Evolutionary conservation across 768 basidiomycete species (phyloP), one percentile per base, ranked within the genome.

Genomic region (Hebeloma cylindrosporum): DNA sequence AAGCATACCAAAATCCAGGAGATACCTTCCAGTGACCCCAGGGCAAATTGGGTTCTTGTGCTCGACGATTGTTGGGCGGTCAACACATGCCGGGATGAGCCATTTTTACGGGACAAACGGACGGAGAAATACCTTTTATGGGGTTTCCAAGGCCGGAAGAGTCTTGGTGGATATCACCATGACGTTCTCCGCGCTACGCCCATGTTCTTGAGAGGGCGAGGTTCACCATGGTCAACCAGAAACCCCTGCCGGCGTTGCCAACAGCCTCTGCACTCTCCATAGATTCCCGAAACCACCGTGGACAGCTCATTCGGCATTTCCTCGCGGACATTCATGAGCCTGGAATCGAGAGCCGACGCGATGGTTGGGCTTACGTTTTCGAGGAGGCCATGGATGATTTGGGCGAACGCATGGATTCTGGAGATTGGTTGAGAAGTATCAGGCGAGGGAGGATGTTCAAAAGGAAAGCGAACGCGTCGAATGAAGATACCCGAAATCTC

Each of bases 301-400:
- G 59, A 8, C 64, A 61, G 13, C 63, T 77, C 18, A 64, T 79
- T 14, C 64, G 65, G 21, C 64, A 69, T 40, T 60, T 73, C 35
- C 60, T 77, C 20, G 53, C 61, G 4, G 73, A 77, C 43, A 51
- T 66, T 5, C 56, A 61, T 10, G 61, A 65, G 26, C 50, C 59
- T 6, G 58, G 54, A n/a, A 52, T 66, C 34, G 60, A 67, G 28
- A 47, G 43, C 14, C 57, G 61, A 36, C 57, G 55, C 13, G 72
- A 75, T 14, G 60, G 56, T 1, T 82, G 80, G 79, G 65, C 64
- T 1, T 54, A 51, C 30, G 68, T 63, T 3, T 52, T 83, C 7
- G 75, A 80, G 56, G 66, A 66, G 17, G 77, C 64, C 1, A 56
- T 83, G 26, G 74, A 75, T 47, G 71, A 70, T 30, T 57, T 85